A percentile compares a stretch with the other conserved stretches of the same genome.
phyloP scores from a whole-genome alignment of 352 stramenopile genomes.

The Phytophthora cactorum region DNA sequence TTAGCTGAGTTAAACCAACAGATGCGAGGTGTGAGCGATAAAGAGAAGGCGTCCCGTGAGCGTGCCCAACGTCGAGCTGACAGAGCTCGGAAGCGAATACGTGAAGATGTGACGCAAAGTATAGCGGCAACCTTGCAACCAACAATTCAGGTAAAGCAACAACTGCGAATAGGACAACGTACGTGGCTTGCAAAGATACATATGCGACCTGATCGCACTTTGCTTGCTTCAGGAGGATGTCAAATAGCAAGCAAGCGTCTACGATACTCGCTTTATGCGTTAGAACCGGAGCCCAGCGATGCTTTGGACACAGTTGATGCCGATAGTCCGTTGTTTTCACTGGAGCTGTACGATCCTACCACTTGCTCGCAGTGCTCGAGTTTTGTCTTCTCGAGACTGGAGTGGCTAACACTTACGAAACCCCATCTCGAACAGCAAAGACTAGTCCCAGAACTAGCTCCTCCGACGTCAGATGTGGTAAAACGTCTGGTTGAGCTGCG shows the following conservation, averaged over 20 bases:
- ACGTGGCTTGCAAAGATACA: constrained; percentile 38
- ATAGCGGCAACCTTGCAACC: constrained; percentile 2
- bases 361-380: constrained; percentile 8
- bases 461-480: constrained; percentile 10
- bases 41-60: constrained; percentile 31
- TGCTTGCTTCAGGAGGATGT: constrained; percentile 39
- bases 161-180: constrained; percentile 19
- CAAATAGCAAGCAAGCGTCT: constrained; percentile 24
- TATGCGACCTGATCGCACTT: constrained; percentile 18
- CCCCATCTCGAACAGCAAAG: constrained; percentile 45
- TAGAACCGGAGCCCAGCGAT: constrained; percentile 13
- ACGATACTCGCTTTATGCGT: constrained; percentile 42
- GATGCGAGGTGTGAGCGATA: constrained; percentile 30
- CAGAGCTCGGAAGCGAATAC: constrained; percentile 27
- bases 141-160: not conserved
- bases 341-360: constrained; percentile 50
- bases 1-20: constrained; percentile 30
- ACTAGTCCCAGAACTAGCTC: constrained; percentile 38
- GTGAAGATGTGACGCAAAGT: constrained; percentile 25
- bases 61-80: constrained; percentile 29
- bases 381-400: constrained; percentile 42
- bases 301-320: constrained; percentile 4
- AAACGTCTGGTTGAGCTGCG: constrained; percentile 23
- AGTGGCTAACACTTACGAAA: constrained; percentile 56
- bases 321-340: constrained; percentile 23